Evolutionary conservation across 2,329 filamentous ascomycete species (phyloP).

Genomic region (Exophiala aquamarina): DNA sequence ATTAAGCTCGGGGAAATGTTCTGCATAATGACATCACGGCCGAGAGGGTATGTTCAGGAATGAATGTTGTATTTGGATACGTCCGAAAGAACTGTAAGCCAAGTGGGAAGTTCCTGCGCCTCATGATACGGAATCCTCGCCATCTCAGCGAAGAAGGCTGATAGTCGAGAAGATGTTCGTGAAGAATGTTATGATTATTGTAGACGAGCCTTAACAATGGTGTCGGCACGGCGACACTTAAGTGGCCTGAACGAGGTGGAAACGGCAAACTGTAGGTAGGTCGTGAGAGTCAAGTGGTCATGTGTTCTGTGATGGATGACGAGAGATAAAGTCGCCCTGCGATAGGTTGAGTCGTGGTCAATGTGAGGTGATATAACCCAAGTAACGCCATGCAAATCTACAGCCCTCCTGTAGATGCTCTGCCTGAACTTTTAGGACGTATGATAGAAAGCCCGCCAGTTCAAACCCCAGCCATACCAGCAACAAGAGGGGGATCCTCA

Average conservation of each 20-base stretch:
- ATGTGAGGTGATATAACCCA: conserved; percentile 10
- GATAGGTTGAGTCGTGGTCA: conserved; percentile 5
- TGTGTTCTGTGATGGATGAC: conserved; percentile 1
- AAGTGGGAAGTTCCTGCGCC: neutral
- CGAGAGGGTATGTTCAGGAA: too few relatives aligned
- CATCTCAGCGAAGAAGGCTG: too few relatives aligned
- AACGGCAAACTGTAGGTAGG: neutral
- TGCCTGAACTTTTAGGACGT: conserved; percentile 12
- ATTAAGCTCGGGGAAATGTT: too few relatives aligned
- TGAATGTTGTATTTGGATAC: too few relatives aligned
- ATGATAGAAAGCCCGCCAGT: conserved; percentile 3
- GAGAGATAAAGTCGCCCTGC: neutral
- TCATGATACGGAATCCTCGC: neutral
- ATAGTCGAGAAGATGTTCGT: too few relatives aligned
- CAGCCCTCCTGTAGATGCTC: conserved; percentile 10
- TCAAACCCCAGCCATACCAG: conserved; percentile 5
- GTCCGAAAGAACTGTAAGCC: too few relatives aligned
- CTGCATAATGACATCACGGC: too few relatives aligned
- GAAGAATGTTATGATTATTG: neutral
- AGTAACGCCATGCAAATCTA: conserved; percentile 23
- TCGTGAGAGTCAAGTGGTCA: neutral
- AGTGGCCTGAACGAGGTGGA: too few relatives aligned
- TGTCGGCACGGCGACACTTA: too few relatives aligned
- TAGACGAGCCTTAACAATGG: neutral
- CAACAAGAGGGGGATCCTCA: conserved; percentile 6